A percentile compares a stretch with the other conserved stretches of the same genome.
These are phyloP conservation scores for Ambrosiella xylebori DNA, from an alignment of 2,329 filamentous ascomycete genomes.

Conservation along the genomic window DNA sequence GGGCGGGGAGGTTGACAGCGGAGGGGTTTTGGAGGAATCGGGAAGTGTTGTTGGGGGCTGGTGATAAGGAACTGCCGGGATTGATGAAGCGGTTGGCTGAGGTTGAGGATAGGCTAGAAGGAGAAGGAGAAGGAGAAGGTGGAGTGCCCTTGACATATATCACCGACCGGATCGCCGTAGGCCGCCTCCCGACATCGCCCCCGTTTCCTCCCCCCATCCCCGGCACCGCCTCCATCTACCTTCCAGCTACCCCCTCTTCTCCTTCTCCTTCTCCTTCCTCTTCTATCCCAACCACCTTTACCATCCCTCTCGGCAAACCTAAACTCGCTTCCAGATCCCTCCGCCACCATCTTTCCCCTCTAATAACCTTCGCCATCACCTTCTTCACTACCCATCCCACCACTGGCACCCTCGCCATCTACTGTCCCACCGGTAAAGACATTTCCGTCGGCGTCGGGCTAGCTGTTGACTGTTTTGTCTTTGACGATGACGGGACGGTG, in stretches of 20 bases:
- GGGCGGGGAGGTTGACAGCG: constrained; percentile 68
- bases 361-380: constrained; percentile 37
- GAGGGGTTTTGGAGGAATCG: constrained; percentile 61
- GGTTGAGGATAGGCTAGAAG: constrained; percentile 15
- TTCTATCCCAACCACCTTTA: constrained; percentile 22
- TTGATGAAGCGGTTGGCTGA: constrained; percentile 27
- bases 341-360: constrained; percentile 48
- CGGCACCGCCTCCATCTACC: constrained; percentile 7
- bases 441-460: constrained; percentile 63
- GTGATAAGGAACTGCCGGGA: constrained; percentile 45
- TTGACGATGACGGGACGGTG: constrained; percentile 42
- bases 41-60: constrained; percentile 38
- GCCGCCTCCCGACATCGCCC: constrained; percentile 20
- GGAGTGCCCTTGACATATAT: constrained; percentile 16
- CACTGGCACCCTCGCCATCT: constrained; percentile 31
- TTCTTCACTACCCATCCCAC: background rate
- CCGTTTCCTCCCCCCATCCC: background rate
- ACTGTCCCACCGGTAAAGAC: constrained; percentile 65
- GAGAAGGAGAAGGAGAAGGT: constrained; percentile 15
- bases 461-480: constrained; percentile 57
- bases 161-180: constrained; percentile 21
- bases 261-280: constrained; percentile 27
- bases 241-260: constrained; percentile 28
- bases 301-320: constrained; percentile 43
- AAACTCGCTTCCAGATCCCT: constrained; percentile 74